These are phyloP conservation scores for Paecilomyces fulvus DNA, from an alignment of 2,329 filamentous ascomycete species.

Conservation along the genomic window DNA sequence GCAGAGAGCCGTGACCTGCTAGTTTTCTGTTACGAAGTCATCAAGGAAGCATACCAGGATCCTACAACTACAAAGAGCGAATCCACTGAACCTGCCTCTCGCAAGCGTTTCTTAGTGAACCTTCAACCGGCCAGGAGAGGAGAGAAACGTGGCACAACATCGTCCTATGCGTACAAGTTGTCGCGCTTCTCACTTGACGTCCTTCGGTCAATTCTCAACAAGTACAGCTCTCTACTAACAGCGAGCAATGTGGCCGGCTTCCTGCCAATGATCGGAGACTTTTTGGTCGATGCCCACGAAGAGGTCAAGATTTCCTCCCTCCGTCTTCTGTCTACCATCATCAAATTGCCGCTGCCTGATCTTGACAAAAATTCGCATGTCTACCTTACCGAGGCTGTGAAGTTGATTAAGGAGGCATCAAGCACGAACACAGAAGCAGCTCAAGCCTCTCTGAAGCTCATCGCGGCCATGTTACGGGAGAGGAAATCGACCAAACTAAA, in stretches of 20 bases:
- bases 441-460: conserved; percentile 80
- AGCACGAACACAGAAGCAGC: conserved; percentile 75
- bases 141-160: conserved; percentile 61
- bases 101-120: conserved; percentile 65
- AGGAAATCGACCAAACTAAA: conserved; percentile 66
- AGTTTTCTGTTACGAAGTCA: conserved; percentile 91
- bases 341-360: conserved; percentile 68
- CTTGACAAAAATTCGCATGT: conserved; percentile 65
- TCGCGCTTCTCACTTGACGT: conserved; percentile 82
- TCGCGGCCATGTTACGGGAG: conserved; percentile 78
- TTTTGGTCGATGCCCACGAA: conserved; percentile 74
- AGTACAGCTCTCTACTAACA: conserved; percentile 72
- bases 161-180: conserved; percentile 79
- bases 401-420: conserved; percentile 65
- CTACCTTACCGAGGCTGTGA: conserved; percentile 77
- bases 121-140: conserved; percentile 61
- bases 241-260: conserved; percentile 75
- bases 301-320: conserved; percentile 87
- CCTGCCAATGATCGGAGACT: conserved; percentile 79
- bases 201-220: conserved; percentile 74
- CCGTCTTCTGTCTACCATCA: conserved; percentile 73
- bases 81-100: conserved; percentile 18
- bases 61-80: conserved; percentile 36
- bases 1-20: conserved; percentile 73
- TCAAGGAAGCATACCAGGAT: conserved; percentile 73